Evolutionary conservation across 345 rosid species (phyloP).

Genomic region (Salix caprea): DNA sequence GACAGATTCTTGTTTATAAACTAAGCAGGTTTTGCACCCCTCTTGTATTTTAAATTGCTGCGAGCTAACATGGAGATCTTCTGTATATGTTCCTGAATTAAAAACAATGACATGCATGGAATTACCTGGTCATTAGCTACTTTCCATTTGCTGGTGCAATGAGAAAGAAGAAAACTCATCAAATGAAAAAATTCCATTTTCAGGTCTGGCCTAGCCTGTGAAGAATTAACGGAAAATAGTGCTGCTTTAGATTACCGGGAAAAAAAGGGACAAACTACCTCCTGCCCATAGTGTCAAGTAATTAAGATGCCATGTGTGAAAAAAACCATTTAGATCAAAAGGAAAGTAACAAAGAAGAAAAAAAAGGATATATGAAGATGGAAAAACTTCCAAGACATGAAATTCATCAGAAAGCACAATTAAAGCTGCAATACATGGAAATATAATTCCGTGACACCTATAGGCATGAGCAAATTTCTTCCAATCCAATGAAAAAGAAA

Average conservation of each 20-base stretch:
- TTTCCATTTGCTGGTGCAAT: slow-evolving; percentile 70
- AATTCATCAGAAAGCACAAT: too few species aligned
- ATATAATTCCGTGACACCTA: too few species aligned
- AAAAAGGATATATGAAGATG: too few species aligned
- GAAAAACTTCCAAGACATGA: too few species aligned
- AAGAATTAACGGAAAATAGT: background rate
- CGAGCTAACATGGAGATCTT: background rate
- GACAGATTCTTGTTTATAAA: background rate
- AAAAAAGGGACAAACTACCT: background rate
- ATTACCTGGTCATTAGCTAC: slow-evolving; percentile 56
- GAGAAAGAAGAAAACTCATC: slow-evolving; percentile 73
- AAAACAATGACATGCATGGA: background rate
- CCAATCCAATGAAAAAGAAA: too few species aligned
- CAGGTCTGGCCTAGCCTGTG: slow-evolving; percentile 67
- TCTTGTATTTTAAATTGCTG: background rate
- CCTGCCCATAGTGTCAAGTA: too few species aligned
- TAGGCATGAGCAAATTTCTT: too few species aligned
- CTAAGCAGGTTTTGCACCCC: background rate
- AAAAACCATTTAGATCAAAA: too few species aligned
- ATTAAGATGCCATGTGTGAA: too few species aligned
- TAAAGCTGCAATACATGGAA: too few species aligned
- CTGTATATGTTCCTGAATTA: background rate
- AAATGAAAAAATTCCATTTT: slow-evolving; percentile 76
- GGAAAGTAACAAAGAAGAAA: too few species aligned
- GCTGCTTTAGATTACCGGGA: background rate